Conservation (phyloP, 495 filamentous ascomycete species). For the Thozetella sp. region DNA sequence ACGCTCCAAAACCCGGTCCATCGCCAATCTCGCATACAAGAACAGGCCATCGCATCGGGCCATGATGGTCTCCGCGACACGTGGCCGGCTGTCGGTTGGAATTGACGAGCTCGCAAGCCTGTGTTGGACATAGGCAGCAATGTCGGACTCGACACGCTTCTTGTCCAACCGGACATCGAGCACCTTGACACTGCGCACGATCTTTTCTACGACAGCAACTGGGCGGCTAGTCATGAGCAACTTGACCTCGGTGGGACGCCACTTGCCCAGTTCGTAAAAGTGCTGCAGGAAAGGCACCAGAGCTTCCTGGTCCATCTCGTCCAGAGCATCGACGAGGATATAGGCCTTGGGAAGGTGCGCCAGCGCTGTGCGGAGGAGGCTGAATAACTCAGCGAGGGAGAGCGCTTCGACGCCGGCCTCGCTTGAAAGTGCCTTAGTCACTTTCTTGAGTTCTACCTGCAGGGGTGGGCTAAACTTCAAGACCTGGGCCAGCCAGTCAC, state of each 20-base stretch:
- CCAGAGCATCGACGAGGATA: conserved; percentile 49
- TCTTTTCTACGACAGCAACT: conserved; percentile 25
- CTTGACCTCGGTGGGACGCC: conserved; percentile 38
- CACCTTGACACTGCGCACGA: conserved; percentile 8
- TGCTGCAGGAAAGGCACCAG: conserved; percentile 34
- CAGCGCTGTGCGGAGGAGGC: conserved; percentile 22
- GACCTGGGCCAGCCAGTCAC: conserved; percentile 46
- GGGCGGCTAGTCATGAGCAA: conserved; percentile 44
- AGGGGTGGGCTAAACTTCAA: conserved; percentile 37
- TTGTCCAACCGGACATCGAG: conserved; percentile 37
- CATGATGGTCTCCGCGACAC: conserved; percentile 16
- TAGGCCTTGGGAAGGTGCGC: conserved; percentile 32
- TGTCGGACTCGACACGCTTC: conserved; percentile 37
- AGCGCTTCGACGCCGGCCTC: conserved; percentile 8
- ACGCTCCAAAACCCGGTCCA: conserved; percentile 40
- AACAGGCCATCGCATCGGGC: conserved; percentile 31
- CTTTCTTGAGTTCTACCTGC: conserved; percentile 25
- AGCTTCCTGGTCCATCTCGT: conserved; percentile 33
- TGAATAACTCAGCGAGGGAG: conserved; percentile 14
- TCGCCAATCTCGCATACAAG: conserved; percentile 49
- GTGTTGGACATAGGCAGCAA: conserved; percentile 38
- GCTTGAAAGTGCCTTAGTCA: conserved; percentile 4
- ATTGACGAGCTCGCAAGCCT: conserved; percentile 12
- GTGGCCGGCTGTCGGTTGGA: conserved; percentile 5
- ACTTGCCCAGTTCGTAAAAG: conserved; percentile 31